Base-by-base conservation (phyloP, 2,329 filamentous ascomycete species). In the Cordyceps farinosa region DNA sequence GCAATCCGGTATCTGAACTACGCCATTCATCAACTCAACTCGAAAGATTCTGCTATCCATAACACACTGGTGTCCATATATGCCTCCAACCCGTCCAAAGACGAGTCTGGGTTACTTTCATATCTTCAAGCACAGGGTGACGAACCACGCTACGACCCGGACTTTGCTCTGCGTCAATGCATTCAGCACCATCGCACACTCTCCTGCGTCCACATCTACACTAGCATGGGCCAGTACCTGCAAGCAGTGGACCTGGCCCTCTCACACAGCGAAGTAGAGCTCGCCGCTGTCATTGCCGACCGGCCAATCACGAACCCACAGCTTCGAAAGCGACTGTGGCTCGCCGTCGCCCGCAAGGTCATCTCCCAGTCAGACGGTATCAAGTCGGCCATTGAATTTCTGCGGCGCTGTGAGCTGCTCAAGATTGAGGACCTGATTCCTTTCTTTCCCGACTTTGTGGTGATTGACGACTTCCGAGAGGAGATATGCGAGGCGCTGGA, bases 381-480 rank as follows among this genome's bases (percentile, higher is more conserved):
- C 82, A 97, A 92, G 77, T 85, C 89, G 38, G 95, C 95, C 2
- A 96, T 99, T 68, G 91, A 96, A 66, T 97, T 99, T 72, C 83
- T 98, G 13, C 91, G 92, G 69, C 88, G 92, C 10, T 97, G 94
- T 74, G 92, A 97, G 65, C 82, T 98, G 13, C 85, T 99, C 55
- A 89, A 90, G 66, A 99, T 99, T 67, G 95, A 99, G 77, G 95
- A 99, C 71, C 79, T 99, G 36, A 98, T 99, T 47, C 95, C 95
- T 0, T 97, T 99, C 80, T 99, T 99, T 78, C 95, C 95, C 0
- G 95, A 99, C 74, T 99, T 99, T 73, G 92, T 98, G 30, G 90
- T 98, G 58, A 98, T 99, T 66, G 95, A 99, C 73, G 95, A 98
- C 75, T 99, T 99, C 83, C 97, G 98, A 73, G 93, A 98, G 67